Base-by-base conservation (phyloP, 495 filamentous ascomycete species). In the Penicillium canariense region DNA sequence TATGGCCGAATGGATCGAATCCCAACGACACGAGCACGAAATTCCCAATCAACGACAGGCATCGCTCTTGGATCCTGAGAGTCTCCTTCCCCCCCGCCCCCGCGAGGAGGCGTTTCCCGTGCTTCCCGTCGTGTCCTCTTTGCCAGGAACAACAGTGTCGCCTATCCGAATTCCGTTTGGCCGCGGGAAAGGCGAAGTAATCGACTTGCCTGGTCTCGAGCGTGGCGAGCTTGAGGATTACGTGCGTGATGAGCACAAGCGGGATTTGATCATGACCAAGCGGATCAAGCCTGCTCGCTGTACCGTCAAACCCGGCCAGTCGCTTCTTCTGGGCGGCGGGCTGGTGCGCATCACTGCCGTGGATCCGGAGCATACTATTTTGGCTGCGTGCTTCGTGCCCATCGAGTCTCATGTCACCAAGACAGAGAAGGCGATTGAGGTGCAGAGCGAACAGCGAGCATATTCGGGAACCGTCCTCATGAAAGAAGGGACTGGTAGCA, bases 111-210 rank as follows among this genome's bases (percentile, higher is more conserved):
- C 83, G 5, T 96, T 82, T 62, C 92, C 92, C 18, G 74, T 78
- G 3, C 89, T 96, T 79, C 92, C 92, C 2, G 66, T 91, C 9
- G 83, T 96, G 17, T 96, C 91, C 1, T 78, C 88, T 8, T 74
- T 98, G 18, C 90, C 94, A 1, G 94, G 94, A 1, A 99, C 94
- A 0, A 99, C 94, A 0, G 94, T 91, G 2, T 92, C 90, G 0
- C 94, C 94, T 0, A 96, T 99, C 59, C 84, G 94, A 17, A 78
- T 96, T 43, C 86, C 89, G 7, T 97, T 93, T 62, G 91, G 91
- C 39, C 83, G 81, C 53, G 86, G 87, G 9, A 86, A 82, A 58
- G 92, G 94, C 45, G 94, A 99, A 63, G 72, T 99, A n/a, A 89
- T 99, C 61, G 94, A 96, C 64, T 81, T 99, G 11, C 94, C 94